Percentiles rank a stretch among this genome's conserved stretches.
Conservation (phyloP, 495 filamentous ascomycete genomes). For the Terfezia claveryi region DNA sequence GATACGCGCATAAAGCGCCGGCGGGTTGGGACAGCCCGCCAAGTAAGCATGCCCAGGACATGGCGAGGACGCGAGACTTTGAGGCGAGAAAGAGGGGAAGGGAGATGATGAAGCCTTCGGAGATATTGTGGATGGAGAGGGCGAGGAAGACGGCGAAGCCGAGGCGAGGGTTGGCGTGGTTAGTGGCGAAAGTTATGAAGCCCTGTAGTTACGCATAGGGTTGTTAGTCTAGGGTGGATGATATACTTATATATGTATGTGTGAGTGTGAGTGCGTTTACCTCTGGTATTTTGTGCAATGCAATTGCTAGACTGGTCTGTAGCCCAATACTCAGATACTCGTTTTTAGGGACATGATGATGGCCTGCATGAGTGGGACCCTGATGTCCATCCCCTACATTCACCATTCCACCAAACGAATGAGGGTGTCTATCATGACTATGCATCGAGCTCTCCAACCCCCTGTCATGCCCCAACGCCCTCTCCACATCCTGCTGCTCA, state of each 20-base stretch:
- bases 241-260: too few species aligned
- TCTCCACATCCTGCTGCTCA: too few species aligned
- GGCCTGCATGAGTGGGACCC: conserved; percentile 18
- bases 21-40: conserved; percentile 73
- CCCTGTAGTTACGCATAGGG: conserved; percentile 23
- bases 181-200: conserved; percentile 96
- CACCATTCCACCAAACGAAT: too few species aligned
- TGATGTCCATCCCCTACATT: too few species aligned
- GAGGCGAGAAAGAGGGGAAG: conserved; percentile 79
- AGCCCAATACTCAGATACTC: conserved; percentile 80
- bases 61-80: conserved; percentile 48
- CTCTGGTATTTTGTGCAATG: conserved; percentile 88
- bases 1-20: conserved; percentile 60
- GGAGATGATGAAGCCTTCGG: conserved; percentile 86
- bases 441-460: too few species aligned
- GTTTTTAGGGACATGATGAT: conserved; percentile 93
- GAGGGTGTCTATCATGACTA: too few species aligned
- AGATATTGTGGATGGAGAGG: conserved; percentile 92
- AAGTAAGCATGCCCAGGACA: conserved; percentile 61
- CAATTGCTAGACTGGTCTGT: conserved; percentile 83
- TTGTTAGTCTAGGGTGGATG: neutral
- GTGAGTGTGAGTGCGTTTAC: neutral
- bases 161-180: conserved; percentile 73
- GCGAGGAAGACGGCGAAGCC: conserved; percentile 86
- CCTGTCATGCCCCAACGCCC: too few species aligned